phyloP scores from a whole-genome alignment of 31 red algal species.

The Asparagopsis taxiformis region DNA sequence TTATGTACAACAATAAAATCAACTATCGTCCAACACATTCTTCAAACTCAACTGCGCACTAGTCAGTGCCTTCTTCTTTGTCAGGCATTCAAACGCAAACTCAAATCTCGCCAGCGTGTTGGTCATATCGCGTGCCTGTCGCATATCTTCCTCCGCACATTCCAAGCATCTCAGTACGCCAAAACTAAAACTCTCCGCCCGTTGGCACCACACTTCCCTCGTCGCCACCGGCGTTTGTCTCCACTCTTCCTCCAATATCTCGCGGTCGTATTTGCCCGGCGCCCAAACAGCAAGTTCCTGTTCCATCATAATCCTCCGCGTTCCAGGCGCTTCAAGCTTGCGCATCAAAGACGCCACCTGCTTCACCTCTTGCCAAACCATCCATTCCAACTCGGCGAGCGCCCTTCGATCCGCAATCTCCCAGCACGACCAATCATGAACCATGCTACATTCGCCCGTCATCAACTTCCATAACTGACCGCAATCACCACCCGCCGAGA shows the following conservation, averaged over 20 bases:
- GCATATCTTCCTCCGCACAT: constrained; percentile 19
- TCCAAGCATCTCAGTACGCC: constrained; percentile 54
- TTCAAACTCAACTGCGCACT: constrained; percentile 49
- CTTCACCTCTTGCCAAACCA: constrained; percentile 32
- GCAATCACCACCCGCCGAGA: not conserved
- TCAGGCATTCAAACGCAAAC: constrained; percentile 30
- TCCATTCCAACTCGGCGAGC: constrained; percentile 54
- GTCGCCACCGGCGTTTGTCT: constrained; percentile 24
- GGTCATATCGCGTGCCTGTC: constrained; percentile 35
- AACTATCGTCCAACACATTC: constrained; percentile 48
- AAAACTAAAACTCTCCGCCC: constrained; percentile 71
- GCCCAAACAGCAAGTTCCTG: constrained; percentile 70
- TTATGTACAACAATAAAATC: too few species aligned
- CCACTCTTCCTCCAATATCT: constrained; percentile 56
- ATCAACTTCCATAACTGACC: not conserved
- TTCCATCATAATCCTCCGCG: constrained; percentile 6
- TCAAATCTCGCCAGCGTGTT: constrained; percentile 36
- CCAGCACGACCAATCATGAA: constrained; percentile 27
- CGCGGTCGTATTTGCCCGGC: constrained; percentile 50
- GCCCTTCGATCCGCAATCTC: constrained; percentile 30
- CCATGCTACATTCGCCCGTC: constrained; percentile 3
- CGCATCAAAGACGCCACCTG: constrained; percentile 26
- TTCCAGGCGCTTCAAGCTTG: constrained; percentile 8
- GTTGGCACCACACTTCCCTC: constrained; percentile 37
- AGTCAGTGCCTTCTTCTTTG: constrained; percentile 38